Conservation (phyloP, 305 asterid species). For the Solanum hybrid region DNA sequence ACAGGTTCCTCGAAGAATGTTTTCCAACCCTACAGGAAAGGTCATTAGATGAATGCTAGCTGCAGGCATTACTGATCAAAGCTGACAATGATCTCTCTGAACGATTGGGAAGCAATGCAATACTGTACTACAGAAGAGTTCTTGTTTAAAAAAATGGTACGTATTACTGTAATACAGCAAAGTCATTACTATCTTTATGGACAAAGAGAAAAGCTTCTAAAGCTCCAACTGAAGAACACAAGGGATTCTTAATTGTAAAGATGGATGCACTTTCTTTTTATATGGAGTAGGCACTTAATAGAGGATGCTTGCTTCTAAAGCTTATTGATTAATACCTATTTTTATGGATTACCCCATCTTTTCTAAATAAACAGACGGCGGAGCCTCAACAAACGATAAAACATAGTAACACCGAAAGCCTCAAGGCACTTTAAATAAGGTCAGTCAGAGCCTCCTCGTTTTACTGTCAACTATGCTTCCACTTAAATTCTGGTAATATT, state of each 20-base stretch:
- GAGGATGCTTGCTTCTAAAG: not conserved
- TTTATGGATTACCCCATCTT: not conserved
- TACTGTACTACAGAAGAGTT: not conserved
- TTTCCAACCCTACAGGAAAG: constrained; percentile 78
- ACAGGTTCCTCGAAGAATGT: constrained; percentile 96
- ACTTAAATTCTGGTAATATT: not conserved
- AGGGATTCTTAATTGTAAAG: not conserved
- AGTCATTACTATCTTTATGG: not conserved
- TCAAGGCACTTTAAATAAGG: not conserved
- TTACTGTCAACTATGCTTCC: not conserved
- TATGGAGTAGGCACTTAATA: not conserved
- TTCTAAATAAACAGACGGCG: not conserved
- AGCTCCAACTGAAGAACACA: not conserved
- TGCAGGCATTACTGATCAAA: not conserved
- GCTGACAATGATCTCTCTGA: not conserved
- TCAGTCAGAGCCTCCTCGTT: not conserved
- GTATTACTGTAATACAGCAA: not conserved
- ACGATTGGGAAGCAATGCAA: not conserved
- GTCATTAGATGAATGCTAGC: constrained; percentile 15
- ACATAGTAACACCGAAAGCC: not conserved
- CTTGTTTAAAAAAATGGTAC: not conserved
- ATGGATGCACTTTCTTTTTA: not conserved
- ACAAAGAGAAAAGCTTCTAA: constrained; percentile 2
- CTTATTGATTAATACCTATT: not conserved
- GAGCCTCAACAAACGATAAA: not conserved